Conservation (phyloP, 164 flowering plant genomes). For the Cinnamomum chago region DNA sequence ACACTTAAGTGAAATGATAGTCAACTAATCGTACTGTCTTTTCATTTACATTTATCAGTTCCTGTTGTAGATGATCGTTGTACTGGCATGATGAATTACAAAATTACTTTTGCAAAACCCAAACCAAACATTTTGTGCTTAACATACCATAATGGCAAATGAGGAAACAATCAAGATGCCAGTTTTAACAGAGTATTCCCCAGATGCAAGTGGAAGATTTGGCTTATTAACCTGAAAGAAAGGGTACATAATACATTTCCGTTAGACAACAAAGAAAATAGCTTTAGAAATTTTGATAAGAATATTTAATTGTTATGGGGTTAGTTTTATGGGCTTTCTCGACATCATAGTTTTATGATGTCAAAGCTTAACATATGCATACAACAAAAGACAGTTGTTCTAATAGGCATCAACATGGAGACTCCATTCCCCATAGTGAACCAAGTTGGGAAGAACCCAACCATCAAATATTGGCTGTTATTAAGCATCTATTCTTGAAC, state of each 20-base stretch:
- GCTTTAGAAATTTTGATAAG: not conserved
- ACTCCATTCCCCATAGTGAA: not conserved
- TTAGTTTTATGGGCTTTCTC: not conserved
- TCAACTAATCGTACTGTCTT: not conserved
- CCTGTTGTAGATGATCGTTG: not conserved
- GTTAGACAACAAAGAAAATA: not conserved
- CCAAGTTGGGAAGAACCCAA: not conserved
- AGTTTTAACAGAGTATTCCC: constrained; percentile 68
- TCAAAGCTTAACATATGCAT: not conserved
- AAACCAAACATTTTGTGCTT: not conserved
- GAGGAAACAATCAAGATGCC: constrained; percentile 58
- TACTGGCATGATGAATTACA: not conserved
- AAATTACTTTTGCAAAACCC: no score
- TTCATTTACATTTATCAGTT: no score
- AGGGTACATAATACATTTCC: not conserved
- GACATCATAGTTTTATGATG: not conserved
- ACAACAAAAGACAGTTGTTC: no score
- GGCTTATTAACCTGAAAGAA: constrained; percentile 89
- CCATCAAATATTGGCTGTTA: not conserved
- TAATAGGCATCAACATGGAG: no score
- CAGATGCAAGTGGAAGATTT: constrained; percentile 94
- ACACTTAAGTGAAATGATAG: not conserved
- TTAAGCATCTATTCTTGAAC: not conserved
- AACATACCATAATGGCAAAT: constrained; percentile 63
- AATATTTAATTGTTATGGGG: not conserved